Evolutionary conservation across 768 basidiomycete genomes (phyloP).

Genomic region (Russula sp.): DNA sequence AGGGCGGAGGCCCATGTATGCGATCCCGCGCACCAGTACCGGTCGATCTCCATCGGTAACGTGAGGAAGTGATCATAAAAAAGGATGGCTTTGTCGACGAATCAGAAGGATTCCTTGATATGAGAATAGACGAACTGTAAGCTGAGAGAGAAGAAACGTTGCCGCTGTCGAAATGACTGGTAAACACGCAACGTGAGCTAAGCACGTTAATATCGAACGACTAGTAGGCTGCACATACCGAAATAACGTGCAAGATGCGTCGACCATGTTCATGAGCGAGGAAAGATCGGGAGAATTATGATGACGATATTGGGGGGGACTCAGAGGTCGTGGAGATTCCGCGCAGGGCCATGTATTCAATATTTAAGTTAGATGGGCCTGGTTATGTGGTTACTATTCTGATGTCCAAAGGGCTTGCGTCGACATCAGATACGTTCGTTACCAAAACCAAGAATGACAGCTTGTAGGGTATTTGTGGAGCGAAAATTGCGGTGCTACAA

Average conservation of each 20-base stretch:
- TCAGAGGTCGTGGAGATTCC: too few relatives aligned
- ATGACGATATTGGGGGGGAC: not conserved
- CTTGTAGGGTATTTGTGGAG: not conserved
- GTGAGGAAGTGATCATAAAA: slow-evolving; percentile 50
- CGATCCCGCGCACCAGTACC: slow-evolving; percentile 41
- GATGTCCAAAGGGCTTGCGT: not conserved
- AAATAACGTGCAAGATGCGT: not conserved
- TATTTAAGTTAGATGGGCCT: not conserved
- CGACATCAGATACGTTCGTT: not conserved
- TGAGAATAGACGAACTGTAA: slow-evolving; percentile 2
- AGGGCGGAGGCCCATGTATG: slow-evolving; percentile 26
- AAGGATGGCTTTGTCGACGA: slow-evolving; percentile 33
- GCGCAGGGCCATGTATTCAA: not conserved
- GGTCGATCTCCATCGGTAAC: slow-evolving; percentile 41
- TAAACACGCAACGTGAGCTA: not conserved
- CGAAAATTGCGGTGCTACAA: not conserved
- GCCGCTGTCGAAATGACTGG: not conserved
- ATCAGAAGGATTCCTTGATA: not conserved
- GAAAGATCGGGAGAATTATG: not conserved
- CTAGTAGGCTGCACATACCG: not conserved
- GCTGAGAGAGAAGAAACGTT: not conserved
- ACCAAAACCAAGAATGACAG: not conserved
- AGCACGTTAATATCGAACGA: too few relatives aligned
- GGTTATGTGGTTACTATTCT: not conserved
- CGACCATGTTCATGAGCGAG: not conserved